phyloP scores from a whole-genome alignment of 371 early-diverging fungal genomes.

The Syncephalastrum sp. region DNA sequence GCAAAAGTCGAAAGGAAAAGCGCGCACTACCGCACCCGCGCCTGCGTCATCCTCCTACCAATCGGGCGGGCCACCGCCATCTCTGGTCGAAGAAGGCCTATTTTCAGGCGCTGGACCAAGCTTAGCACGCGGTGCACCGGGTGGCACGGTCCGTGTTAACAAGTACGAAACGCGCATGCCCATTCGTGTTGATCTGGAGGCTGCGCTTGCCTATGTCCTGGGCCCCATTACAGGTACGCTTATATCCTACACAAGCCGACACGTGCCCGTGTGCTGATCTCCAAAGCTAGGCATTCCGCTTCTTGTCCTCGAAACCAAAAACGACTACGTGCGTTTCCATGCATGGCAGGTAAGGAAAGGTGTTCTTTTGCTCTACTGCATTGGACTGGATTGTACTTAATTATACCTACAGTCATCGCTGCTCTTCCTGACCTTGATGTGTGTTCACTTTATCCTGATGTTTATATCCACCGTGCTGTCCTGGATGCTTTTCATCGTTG shows the following conservation, averaged over 20 bases:
- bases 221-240: conserved; percentile 70
- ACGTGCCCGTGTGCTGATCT: conserved; percentile 1
- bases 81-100: conserved; percentile 39
- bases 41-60: conserved; percentile 13
- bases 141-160: conserved; percentile 66
- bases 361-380: too few species aligned
- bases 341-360: conserved; percentile 71
- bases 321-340: conserved; percentile 84
- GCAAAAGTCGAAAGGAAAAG: conserved; percentile 14
- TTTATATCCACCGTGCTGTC: conserved; percentile 53
- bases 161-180: conserved; percentile 78
- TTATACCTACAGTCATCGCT: conserved; percentile 33
- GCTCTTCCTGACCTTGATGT: conserved; percentile 38
- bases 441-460: conserved; percentile 43
- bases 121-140: conserved; percentile 10
- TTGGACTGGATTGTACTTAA: background rate
- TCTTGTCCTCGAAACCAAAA: conserved; percentile 74
- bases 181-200: conserved; percentile 80
- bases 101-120: conserved; percentile 16
- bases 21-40: conserved; percentile 8
- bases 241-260: background rate
- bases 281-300: conserved; percentile 60
- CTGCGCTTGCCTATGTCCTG: conserved; percentile 69
- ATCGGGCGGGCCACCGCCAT: conserved; percentile 10
- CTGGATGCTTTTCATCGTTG: conserved; percentile 57